Percentiles rank a stretch among this genome's conserved stretches.
These are phyloP conservation scores for Jimgerdemannia flammicorona DNA, from an alignment of 192 early-diverging fungal genomes.

Conservation along the genomic window DNA sequence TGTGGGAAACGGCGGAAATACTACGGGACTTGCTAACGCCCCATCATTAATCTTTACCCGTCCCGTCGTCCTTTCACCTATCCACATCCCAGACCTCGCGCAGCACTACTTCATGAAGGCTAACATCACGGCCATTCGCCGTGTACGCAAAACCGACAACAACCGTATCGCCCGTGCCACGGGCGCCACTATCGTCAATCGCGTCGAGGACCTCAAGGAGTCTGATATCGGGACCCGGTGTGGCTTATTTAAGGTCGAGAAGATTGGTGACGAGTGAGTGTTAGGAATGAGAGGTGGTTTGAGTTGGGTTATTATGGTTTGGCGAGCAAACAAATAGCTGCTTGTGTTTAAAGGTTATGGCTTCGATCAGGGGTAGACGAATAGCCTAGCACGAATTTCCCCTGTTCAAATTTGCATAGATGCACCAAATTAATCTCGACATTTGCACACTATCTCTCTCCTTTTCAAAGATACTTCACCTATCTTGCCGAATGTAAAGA, in stretches of 20 bases:
- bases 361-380: neutral
- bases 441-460: neutral
- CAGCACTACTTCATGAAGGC: conserved; percentile 98
- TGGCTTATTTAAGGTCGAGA: conserved; percentile 91
- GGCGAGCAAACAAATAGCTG: neutral
- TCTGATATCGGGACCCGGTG: conserved; percentile 92
- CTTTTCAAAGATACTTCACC: conserved; percentile 75
- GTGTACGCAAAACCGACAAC: conserved; percentile 98
- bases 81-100: conserved; percentile 70
- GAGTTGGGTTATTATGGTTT: neutral
- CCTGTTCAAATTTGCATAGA: neutral
- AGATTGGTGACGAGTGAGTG: conserved; percentile 94
- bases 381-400: neutral
- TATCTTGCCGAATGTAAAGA: conserved; percentile 92
- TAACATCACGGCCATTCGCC: conserved; percentile 96
- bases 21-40: too few species aligned
- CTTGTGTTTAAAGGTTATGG: neutral
- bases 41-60: neutral
- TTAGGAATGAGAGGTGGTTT: neutral
- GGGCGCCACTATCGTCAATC: conserved; percentile 95
- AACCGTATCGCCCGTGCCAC: conserved; percentile 98
- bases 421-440: too few species aligned
- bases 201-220: conserved; percentile 96
- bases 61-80: neutral
- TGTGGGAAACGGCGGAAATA: too few species aligned